Base-by-base conservation (phyloP, 2,329 filamentous ascomycete species). In the Clathrospora elynae region DNA sequence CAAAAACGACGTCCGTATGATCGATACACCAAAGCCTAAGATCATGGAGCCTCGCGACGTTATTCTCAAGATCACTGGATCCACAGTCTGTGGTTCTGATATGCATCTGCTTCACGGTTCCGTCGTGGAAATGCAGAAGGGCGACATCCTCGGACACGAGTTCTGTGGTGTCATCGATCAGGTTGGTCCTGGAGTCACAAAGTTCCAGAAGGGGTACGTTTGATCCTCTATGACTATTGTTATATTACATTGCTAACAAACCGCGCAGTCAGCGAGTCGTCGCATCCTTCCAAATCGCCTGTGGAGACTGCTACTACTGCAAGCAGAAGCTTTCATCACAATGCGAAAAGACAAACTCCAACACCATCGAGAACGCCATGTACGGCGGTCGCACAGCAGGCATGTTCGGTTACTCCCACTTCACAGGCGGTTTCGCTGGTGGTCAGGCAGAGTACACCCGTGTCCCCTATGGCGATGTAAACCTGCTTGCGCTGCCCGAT, bases 401-500 rank as follows among this genome's bases (percentile, higher is more conserved):
- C 62, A 75, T 77, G 71, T 80, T 81, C 46, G 78, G 78, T 2
- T 81, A 81, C 66, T 74, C 70, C 9, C 78, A 90, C 62, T 88
- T 95, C 63, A 90, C 87, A 0, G 90, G 89, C 5, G 90, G 90
- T 0, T 95, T 92, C 63, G 88, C 89, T 1, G 89, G 90, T 34
- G 90, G 90, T 0, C 90, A 95, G 70, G 87, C 89, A 3, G 90
- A 95, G 71, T 95, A 90, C 60, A 85, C 91, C 0, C 81, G 90
- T 6, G 88, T 95, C 6, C 89, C 90, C 0, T 81, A 84, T 19
- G 90, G 83, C 18, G 87, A 93, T 57, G 84, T 89, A 46, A 95
- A 95, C 62, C 75, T 95, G 14, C 77, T 95, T 9, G 83, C 85
- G 58, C 81, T 95, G 5, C 90, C 90, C 1, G 84, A 87, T 39